Percentiles rank a stretch among this genome's conserved stretches.
Conservation (phyloP, 192 early-diverging fungal species). For the Gamsiella multidivaricata region DNA sequence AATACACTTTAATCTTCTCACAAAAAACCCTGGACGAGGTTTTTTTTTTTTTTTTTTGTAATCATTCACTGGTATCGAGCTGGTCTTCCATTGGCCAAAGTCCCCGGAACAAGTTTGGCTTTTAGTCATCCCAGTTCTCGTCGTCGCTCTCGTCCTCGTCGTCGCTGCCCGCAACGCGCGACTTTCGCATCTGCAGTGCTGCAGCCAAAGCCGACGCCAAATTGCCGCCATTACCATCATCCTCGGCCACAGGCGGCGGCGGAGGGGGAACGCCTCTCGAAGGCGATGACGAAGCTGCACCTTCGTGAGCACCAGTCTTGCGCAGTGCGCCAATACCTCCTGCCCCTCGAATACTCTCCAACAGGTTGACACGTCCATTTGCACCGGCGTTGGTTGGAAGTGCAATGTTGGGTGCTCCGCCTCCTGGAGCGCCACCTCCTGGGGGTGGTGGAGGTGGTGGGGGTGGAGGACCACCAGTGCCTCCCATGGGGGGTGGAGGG, state of each 20-base stretch:
- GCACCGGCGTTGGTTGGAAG: conserved; percentile 14
- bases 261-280: conserved; percentile 21
- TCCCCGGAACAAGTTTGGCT: not conserved
- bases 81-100: too few relatives aligned
- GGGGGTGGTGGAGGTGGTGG: conserved; percentile 50
- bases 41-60: too few relatives aligned
- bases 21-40: too few relatives aligned
- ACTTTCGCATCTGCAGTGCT: conserved; percentile 29
- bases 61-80: too few relatives aligned
- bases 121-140: conserved; percentile 51
- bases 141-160: conserved; percentile 45
- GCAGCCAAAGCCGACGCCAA: conserved; percentile 20
- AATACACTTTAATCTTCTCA: too few relatives aligned
- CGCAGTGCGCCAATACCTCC: conserved; percentile 59
- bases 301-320: conserved; percentile 23
- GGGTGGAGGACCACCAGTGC: conserved; percentile 36
- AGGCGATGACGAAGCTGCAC: conserved; percentile 11
- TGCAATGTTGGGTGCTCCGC: conserved; percentile 11
- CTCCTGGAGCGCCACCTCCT: conserved; percentile 16
- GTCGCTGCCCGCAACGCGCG: conserved; percentile 33
- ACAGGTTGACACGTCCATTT: conserved; percentile 45
- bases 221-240: conserved; percentile 29
- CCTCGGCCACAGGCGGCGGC: conserved; percentile 17
- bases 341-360: conserved; percentile 61
- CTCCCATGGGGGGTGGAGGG: conserved; percentile 28